Evolutionary conservation across 768 basidiomycete species (phyloP), one percentile per base, ranked within the genome.

Genomic region (Boletus rubescentipes): DNA sequence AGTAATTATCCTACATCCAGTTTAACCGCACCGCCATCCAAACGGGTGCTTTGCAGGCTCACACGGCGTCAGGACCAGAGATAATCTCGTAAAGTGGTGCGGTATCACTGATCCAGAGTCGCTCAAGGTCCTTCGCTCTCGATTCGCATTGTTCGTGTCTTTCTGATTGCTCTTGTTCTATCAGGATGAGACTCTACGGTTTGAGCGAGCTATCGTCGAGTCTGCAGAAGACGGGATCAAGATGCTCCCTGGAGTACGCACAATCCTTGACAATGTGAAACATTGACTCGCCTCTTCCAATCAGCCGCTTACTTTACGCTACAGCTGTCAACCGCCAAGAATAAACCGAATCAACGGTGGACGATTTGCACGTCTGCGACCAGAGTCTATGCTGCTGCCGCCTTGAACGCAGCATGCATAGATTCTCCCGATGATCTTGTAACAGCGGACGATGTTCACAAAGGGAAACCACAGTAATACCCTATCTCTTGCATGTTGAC

Each of bases 341-440:
- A 58, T 41, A 58, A 62, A 10, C 82, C 86, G 9, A 81, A 81
- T 16, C 86, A 89, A 18, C 76, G 77, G 26, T 97, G 92, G 91
- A 86, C 91, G 0, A 87, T 97, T 61, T 91, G 91, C 70, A 95
- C 93, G 31, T 85, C 87, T 66, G 92, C 93, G 0, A 94, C 93
- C 16, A 78, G 78, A 43, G 68, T 62, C 18, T 96, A 97, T 68
- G 93, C 93, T 14, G 68, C 77, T 2, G 77, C 83, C 30, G 92
- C 93, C 10, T 77, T 96, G 46, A 71, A 70, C 16, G 79, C 81
- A 21, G 84, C 87, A 44, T 81, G 79, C 2, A 77, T 95, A 48
- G 81, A 83, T n/a, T 66, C 79, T 12, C 87, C 90, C 5, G 85
- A 88, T 35, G 79, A 84, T 41, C 83, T 93, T 57, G 84, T 95